Evolutionary conservation across 169 alveolate genomes (phyloP).

Genomic region (Fabrea salina): DNA sequence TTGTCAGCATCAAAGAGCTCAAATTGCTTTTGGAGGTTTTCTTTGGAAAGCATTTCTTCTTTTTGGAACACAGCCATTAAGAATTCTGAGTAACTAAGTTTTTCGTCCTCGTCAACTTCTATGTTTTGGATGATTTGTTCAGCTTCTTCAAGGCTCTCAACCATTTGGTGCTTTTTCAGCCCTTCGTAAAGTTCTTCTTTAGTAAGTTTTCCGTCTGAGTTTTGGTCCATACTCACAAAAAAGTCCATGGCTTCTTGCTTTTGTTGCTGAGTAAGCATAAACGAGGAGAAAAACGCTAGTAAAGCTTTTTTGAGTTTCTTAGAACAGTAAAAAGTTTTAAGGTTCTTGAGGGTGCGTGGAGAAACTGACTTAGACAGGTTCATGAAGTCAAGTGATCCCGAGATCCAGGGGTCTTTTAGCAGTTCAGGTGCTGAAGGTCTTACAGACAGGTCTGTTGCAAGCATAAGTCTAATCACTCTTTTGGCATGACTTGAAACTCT

Average conservation of each 20-base stretch:
- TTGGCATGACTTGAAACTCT: slow-evolving; percentile 19
- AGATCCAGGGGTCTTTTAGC: slow-evolving; percentile 25
- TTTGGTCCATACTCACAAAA: neutral
- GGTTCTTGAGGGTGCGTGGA: slow-evolving; percentile 7
- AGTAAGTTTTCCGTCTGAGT: slow-evolving; percentile 13
- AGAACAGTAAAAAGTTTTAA: slow-evolving; percentile 23
- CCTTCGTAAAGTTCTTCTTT: slow-evolving; percentile 4
- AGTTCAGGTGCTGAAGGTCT: slow-evolving; percentile 24
- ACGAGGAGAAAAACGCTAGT: neutral
- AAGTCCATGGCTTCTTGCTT: neutral
- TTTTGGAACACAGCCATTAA: neutral
- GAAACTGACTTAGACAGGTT: slow-evolving; percentile 16
- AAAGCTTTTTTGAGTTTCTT: neutral
- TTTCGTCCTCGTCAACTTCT: neutral
- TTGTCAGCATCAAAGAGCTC: slow-evolving; percentile 17
- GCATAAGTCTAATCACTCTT: slow-evolving; percentile 5
- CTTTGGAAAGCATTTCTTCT: neutral
- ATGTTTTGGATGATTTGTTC: neutral
- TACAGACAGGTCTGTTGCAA: neutral
- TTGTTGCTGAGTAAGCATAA: neutral
- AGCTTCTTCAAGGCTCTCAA: neutral
- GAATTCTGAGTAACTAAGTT: slow-evolving; percentile 6
- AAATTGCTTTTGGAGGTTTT: slow-evolving; percentile 13
- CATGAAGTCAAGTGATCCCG: neutral
- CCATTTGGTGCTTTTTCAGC: neutral